These are phyloP conservation scores for Magnusiomyces clavatus DNA, from an alignment of 1,139 yeast genomes.

Conservation along the genomic window DNA sequence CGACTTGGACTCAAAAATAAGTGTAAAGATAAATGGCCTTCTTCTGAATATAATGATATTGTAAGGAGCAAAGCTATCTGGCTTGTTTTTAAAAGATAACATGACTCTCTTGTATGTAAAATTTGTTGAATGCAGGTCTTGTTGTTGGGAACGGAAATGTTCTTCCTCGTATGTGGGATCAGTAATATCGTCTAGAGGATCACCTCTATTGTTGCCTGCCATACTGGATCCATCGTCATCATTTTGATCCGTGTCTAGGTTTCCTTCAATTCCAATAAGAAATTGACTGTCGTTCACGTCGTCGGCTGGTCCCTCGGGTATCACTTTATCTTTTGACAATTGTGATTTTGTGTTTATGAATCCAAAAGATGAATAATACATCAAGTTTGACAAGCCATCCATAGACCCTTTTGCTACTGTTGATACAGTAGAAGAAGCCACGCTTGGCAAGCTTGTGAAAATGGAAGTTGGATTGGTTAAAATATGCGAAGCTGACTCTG, in stretches of 20 bases:
- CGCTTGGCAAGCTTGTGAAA: conserved; percentile 1
- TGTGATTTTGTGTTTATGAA: conserved; percentile 11
- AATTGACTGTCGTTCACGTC: conserved; percentile 22
- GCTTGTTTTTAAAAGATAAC: background rate
- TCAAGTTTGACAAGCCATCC: conserved; percentile 19
- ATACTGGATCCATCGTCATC: conserved; percentile 2
- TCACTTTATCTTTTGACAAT: conserved; percentile 8
- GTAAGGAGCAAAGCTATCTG: conserved; percentile 6
- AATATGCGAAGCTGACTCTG: no score
- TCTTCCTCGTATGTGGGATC: background rate
- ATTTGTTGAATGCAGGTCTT: background rate
- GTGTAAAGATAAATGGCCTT: conserved; percentile 24
- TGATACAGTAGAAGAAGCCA: conserved; percentile 15
- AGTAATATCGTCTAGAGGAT: background rate
- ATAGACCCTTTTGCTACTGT: conserved; percentile 24
- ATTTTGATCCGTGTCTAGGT: conserved; percentile 18
- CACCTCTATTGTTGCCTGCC: background rate
- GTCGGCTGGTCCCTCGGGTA: conserved; percentile 16
- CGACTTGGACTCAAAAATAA: conserved; percentile 19
- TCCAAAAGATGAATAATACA: conserved; percentile 16
- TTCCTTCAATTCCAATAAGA: conserved; percentile 22
- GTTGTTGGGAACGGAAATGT: background rate
- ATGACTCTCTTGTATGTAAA: conserved; percentile 2
- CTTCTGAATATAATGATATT: conserved; percentile 23
- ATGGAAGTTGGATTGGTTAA: conserved; percentile 1